phyloP scores from a whole-genome alignment of 2,329 filamentous ascomycete genomes.

The Colletotrichum costaricense region DNA sequence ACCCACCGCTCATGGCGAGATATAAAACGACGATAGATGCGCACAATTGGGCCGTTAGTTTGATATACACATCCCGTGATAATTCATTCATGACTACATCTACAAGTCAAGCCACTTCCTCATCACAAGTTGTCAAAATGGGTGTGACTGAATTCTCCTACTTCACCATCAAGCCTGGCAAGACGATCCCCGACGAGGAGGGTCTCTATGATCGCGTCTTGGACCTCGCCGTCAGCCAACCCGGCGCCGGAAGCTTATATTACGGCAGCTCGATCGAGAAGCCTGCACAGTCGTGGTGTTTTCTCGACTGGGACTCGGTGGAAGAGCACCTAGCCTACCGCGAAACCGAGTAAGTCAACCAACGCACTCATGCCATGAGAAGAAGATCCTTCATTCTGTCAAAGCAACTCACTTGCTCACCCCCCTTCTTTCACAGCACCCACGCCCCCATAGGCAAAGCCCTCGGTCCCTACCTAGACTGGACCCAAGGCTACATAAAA shows the following conservation, averaged over 20 bases:
- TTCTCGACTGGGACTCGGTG: conserved; percentile 41
- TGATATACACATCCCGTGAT: background rate
- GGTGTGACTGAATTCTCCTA: conserved; percentile 40
- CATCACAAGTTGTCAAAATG: conserved; percentile 12
- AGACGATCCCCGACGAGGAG: conserved; percentile 29
- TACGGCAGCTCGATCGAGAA: conserved; percentile 41
- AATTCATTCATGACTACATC: background rate
- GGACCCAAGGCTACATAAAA: conserved; percentile 45
- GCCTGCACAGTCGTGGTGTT: conserved; percentile 39
- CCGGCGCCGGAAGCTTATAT: conserved; percentile 39
- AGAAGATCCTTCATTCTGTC: no score
- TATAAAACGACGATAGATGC: background rate
- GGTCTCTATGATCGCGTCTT: conserved; percentile 36
- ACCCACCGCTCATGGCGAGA: background rate
- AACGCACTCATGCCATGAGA: background rate
- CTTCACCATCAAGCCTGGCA: conserved; percentile 37
- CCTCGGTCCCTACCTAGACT: background rate
- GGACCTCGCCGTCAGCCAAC: conserved; percentile 37
- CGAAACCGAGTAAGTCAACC: conserved; percentile 33
- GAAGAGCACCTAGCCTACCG: conserved; percentile 38
- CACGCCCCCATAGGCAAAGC: background rate
- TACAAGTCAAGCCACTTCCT: background rate
- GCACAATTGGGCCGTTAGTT: no score
- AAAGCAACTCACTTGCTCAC: fast-evolving
- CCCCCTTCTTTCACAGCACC: background rate